Percentiles rank a stretch among this genome's conserved stretches.
Conservation (phyloP, 371 early-diverging fungal genomes). For the Coemansia sp. region DNA sequence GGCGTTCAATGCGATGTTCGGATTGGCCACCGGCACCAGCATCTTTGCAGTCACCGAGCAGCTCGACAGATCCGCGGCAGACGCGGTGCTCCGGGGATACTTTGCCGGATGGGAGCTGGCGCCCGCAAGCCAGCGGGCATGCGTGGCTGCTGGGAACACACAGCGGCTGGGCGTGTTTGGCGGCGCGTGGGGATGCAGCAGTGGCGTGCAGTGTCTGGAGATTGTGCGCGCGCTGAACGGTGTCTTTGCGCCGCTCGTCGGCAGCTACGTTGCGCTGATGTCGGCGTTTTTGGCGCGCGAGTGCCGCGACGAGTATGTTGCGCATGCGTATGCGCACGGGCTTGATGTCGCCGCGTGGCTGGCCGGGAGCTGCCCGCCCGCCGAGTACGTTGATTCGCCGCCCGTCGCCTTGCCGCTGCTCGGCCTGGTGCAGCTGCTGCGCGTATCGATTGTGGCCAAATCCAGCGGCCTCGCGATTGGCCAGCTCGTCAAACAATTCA, state of each 20-base stretch:
- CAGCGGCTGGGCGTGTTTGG: constrained; percentile 21
- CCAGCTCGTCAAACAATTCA: constrained; percentile 48
- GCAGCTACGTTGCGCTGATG: constrained; percentile 70
- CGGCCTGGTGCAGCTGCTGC: constrained; percentile 66
- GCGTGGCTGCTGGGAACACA: not conserved
- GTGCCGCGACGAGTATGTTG: constrained; percentile 15
- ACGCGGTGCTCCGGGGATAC: not conserved
- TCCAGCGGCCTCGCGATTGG: constrained; percentile 51
- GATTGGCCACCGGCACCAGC: not conserved
- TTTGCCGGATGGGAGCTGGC: not conserved
- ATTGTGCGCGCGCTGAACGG: not conserved
- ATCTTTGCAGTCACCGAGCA: not conserved
- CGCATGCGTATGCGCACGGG: constrained; percentile 61
- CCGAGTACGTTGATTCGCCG: constrained; percentile 71
- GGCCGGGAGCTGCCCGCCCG: constrained; percentile 68
- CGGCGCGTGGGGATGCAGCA: constrained; percentile 10
- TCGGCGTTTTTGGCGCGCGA: constrained; percentile 52
- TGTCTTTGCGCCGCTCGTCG: not conserved
- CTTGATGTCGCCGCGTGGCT: constrained; percentile 81
- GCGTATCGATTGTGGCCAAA: constrained; percentile 58
- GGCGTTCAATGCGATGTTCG: not conserved
- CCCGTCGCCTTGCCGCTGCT: constrained; percentile 84
- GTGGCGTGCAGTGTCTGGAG: constrained; percentile 13
- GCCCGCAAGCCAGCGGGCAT: not conserved
- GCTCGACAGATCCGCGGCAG: not conserved